These are phyloP conservation scores for Cardamine resedifolia DNA, from an alignment of 345 rosid genomes.

Conservation along the genomic window DNA sequence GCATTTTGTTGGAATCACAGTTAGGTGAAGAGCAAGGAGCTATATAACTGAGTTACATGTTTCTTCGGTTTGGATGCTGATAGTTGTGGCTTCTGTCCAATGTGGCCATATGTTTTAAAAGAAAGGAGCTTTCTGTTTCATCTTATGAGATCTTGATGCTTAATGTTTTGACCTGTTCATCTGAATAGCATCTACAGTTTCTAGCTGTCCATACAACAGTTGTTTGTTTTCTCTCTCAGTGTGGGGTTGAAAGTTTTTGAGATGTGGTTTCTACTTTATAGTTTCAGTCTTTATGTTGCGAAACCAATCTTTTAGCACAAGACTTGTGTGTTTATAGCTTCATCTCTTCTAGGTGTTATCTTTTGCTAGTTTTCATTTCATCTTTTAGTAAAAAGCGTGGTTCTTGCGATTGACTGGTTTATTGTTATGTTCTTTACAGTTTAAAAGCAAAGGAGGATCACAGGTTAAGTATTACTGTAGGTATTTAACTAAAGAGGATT, in stretches of 20 bases:
- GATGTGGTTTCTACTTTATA: conserved; percentile 10
- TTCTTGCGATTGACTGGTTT: conserved; percentile 21
- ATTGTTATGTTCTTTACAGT: conserved; percentile 48
- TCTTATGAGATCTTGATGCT: background rate
- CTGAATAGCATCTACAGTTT: background rate
- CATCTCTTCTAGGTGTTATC: conserved; percentile 5
- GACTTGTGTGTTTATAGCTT: background rate
- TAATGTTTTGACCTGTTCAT: background rate
- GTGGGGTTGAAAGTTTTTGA: background rate
- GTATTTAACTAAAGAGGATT: conserved; percentile 91
- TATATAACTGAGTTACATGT: background rate
- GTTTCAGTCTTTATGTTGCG: background rate
- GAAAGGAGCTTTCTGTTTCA: background rate
- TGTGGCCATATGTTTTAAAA: background rate
- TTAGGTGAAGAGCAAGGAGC: background rate
- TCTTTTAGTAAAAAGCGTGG: background rate
- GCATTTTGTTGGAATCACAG: conserved; percentile 3
- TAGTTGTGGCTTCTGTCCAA: background rate
- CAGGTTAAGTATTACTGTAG: conserved; percentile 94
- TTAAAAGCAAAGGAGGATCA: conserved; percentile 97
- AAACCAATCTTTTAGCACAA: background rate
- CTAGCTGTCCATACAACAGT: background rate
- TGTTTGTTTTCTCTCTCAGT: background rate
- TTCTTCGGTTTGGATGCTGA: conserved; percentile 1
- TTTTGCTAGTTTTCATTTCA: background rate